Evolutionary conservation across 202 grass and related monocot genomes (phyloP), one percentile per base, ranked within the genome.

Genomic region (Cymbopogon flexuosus): DNA sequence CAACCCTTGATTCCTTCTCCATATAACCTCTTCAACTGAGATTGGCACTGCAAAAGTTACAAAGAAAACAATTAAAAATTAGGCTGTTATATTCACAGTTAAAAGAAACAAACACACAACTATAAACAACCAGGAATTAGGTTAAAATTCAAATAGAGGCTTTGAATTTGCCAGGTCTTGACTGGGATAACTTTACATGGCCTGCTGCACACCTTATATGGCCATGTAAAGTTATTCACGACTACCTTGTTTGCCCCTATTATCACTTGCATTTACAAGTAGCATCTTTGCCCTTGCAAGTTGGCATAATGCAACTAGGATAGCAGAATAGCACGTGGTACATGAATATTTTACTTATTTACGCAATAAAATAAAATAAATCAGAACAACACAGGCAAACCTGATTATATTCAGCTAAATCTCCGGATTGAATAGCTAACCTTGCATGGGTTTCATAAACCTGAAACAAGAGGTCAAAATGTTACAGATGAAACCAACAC

Each of bases 361-460:
- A 54, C 15, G 22, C 21, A 64, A 70, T 42, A 82, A 88, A 46
- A 70, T 42, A 82, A 88, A 46, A 88, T 13, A 64, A 73, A 68
- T 24, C 21, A 56, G 62, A 81, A 47, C 43, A 61, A 82, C 46
- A 77, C 31, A 68, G 42, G 54, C 41, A 10, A 73, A 97, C 94
- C 91, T 97, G 94, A 85, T 94, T 97, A 90, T 83, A 97, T 85
- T 97, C 94, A 57, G 89, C 72, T 52, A 97, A 81, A 87, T 97
- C 94, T 60, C 94, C 94, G 47, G 83, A 77, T 82, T 94, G 89
- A 29, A 97, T 78, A 77, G 94, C 91, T 73, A 94, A 84, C 49
- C 91, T 80, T 45, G 91, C 91, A 94, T 97, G 94, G 75, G 86
- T 94, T 85, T 97, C 94, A 76, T 94, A 97, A 74, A 97, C 91